These are phyloP conservation scores for Kodamaea sp. DNA, from an alignment of 1,139 yeast genomes.

Conservation along the genomic window DNA sequence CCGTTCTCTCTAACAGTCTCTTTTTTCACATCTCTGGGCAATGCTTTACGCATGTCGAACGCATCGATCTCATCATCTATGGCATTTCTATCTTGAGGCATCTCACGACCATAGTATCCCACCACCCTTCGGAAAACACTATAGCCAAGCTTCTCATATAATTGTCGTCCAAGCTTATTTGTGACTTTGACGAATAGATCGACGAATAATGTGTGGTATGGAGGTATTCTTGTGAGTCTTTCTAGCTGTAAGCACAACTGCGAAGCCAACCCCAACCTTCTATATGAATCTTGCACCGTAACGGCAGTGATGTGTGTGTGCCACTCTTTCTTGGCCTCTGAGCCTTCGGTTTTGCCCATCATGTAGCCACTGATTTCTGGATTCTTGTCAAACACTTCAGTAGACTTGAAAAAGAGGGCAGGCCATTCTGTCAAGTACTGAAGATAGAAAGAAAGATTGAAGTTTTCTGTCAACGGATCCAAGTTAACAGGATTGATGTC, in stretches of 20 bases:
- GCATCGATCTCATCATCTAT: slow-evolving; percentile 77
- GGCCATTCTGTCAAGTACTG: slow-evolving; percentile 90
- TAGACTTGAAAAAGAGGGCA: slow-evolving; percentile 76
- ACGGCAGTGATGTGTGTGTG: slow-evolving; percentile 98
- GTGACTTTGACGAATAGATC: slow-evolving; percentile 91
- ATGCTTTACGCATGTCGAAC: slow-evolving; percentile 75
- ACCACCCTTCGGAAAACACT: slow-evolving; percentile 82
- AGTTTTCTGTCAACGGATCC: slow-evolving; percentile 90
- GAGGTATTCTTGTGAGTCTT: slow-evolving; percentile 62
- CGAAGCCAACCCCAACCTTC: slow-evolving; percentile 85
- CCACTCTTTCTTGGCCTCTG: slow-evolving; percentile 68
- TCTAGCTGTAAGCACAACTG: slow-evolving; percentile 74
- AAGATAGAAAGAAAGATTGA: slow-evolving; percentile 77
- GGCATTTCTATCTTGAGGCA: slow-evolving; percentile 46
- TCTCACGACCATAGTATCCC: slow-evolving; percentile 73
- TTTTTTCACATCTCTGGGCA: slow-evolving; percentile 53
- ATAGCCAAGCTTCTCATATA: slow-evolving; percentile 87
- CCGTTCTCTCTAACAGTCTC: slow-evolving; percentile 63
- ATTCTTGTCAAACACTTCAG: slow-evolving; percentile 16
- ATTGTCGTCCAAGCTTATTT: slow-evolving; percentile 72
- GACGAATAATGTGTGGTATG: slow-evolving; percentile 76
- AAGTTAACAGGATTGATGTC: slow-evolving; percentile 72
- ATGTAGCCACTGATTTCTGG: slow-evolving; percentile 66
- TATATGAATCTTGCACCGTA: slow-evolving; percentile 77
- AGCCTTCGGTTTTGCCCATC: slow-evolving; percentile 97